Evolutionary conservation across 495 filamentous ascomycete species (phyloP).

Genomic region (Aspergillus nidulans): DNA sequence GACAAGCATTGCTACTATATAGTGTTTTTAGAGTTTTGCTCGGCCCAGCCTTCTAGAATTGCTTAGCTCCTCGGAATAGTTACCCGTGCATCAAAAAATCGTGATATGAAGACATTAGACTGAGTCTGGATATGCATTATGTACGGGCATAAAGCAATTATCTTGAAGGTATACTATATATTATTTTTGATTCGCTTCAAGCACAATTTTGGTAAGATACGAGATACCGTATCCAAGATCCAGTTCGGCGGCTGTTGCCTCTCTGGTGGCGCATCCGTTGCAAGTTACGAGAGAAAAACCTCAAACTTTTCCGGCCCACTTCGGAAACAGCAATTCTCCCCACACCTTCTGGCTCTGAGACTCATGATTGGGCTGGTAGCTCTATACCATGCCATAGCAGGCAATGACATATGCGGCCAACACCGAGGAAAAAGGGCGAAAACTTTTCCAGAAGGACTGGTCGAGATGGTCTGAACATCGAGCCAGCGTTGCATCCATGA

Average conservation of each 20-base stretch:
- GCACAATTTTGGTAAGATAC: too few species aligned
- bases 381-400: neutral
- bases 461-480: neutral
- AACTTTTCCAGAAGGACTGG: neutral
- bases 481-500: slow-evolving; percentile 16
- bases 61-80: neutral
- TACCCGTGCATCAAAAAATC: neutral
- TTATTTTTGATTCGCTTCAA: neutral
- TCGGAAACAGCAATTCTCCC: neutral
- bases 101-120: too few species aligned
- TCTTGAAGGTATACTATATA: too few species aligned
- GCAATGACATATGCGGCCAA: neutral
- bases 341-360: neutral
- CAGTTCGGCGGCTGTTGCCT: neutral
- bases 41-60: neutral
- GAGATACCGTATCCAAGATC: too few species aligned
- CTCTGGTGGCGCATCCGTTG: slow-evolving; percentile 6
- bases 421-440: neutral
- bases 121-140: too few species aligned
- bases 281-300: slow-evolving; percentile 14
- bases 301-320: slow-evolving; percentile 14
- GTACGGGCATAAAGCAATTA: neutral
- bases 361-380: slow-evolving; percentile 3
- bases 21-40: neutral
- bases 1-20: too few species aligned